A percentile compares a stretch with the other conserved stretches of the same genome.
Evolutionary conservation across 2,329 filamentous ascomycete genomes (phyloP).

Genomic region (Dissoconium aciculare): DNA sequence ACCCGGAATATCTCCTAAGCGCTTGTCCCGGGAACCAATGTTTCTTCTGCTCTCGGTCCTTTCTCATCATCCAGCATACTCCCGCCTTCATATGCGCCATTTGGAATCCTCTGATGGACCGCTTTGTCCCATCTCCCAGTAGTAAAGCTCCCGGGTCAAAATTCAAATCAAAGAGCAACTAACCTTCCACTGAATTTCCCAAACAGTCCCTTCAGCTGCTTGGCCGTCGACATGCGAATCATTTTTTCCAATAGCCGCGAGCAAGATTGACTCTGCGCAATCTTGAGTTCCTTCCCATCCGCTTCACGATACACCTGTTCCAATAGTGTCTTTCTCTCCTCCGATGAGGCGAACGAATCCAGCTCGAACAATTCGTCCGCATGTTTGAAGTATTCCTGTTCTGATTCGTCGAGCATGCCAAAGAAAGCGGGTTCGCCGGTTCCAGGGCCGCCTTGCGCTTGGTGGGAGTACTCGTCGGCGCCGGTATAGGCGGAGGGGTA

Average conservation of each 20-base stretch:
- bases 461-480: constrained; percentile 16
- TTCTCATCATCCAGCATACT: no score
- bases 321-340: constrained; percentile 43
- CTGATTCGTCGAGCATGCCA: constrained; percentile 78
- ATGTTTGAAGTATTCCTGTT: constrained; percentile 88
- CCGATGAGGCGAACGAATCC: constrained; percentile 67
- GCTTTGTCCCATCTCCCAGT: no score
- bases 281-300: constrained; percentile 82
- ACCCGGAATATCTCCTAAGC: no score
- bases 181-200: constrained; percentile 69
- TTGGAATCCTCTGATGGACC: no score
- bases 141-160: no score
- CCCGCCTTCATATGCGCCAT: no score
- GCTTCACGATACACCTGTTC: constrained; percentile 78
- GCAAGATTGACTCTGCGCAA: constrained; percentile 89
- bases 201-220: constrained; percentile 77
- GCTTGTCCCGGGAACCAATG: no score
- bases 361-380: constrained; percentile 75
- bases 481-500: constrained; percentile 11
- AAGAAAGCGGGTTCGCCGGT: constrained; percentile 75
- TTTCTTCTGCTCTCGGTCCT: no score
- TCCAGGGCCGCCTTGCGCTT: constrained; percentile 20
- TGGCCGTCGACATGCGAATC: constrained; percentile 62
- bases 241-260: constrained; percentile 84
- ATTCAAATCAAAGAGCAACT: constrained; percentile 18